Conservation (phyloP, 495 filamentous ascomycete species). For the Lasiosphaeria hispida region DNA sequence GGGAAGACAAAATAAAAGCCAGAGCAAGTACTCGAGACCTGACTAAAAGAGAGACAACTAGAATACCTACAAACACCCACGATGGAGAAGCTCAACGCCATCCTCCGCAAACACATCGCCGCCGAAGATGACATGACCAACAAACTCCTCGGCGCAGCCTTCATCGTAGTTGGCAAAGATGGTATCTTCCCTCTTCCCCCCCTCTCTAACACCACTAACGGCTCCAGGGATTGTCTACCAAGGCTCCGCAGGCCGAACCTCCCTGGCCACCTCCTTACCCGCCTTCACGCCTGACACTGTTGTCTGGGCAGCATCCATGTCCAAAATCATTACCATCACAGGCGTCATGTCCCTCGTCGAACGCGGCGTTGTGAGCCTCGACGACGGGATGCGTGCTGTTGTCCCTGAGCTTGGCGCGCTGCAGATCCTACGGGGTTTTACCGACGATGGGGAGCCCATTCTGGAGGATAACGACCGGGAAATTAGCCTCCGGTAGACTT, state of each 20-base stretch:
- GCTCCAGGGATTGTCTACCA: constrained; percentile 24
- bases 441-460: constrained; percentile 20
- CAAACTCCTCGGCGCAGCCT: constrained; percentile 32
- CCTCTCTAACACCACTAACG: background rate
- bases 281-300: constrained; percentile 49
- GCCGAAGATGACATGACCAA: constrained; percentile 19
- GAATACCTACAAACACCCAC: too few species aligned
- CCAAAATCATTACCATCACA: constrained; percentile 27
- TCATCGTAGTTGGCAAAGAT: constrained; percentile 29
- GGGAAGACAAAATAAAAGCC: too few species aligned
- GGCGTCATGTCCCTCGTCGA: constrained; percentile 30
- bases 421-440: constrained; percentile 27
- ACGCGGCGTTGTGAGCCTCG: constrained; percentile 17
- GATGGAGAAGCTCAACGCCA: constrained; percentile 21
- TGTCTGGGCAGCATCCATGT: constrained; percentile 37
- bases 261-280: constrained; percentile 10
- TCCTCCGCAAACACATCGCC: constrained; percentile 23
- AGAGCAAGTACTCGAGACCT: too few species aligned
- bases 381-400: constrained; percentile 24
- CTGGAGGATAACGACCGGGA: constrained; percentile 25
- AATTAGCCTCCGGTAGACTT: constrained; percentile 29
- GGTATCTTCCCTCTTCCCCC: constrained; percentile 6
- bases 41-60: too few species aligned
- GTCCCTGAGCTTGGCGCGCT: constrained; percentile 24
- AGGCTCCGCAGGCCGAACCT: constrained; percentile 25